These are phyloP conservation scores for Penicillium sp. DNA, from an alignment of 2,329 filamentous ascomycete genomes.

Conservation along the genomic window DNA sequence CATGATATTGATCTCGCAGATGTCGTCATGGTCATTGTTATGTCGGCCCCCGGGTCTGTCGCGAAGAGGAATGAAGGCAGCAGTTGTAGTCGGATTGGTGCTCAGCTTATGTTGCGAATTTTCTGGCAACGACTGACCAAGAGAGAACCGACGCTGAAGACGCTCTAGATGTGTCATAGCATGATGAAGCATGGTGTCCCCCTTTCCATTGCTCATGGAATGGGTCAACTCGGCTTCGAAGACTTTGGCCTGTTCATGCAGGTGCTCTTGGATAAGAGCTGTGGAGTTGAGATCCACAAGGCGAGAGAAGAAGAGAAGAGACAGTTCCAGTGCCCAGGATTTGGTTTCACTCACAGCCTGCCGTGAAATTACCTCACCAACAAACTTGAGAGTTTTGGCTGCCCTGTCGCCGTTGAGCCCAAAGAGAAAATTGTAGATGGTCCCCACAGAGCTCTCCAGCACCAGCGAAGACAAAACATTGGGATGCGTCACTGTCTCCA, in stretches of 20 bases:
- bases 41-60: slow-evolving; percentile 36
- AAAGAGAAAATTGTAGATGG: background rate
- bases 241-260: slow-evolving; percentile 19
- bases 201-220: background rate
- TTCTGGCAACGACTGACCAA: slow-evolving; percentile 20
- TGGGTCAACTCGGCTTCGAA: slow-evolving; percentile 10
- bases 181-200: background rate
- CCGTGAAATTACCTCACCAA: slow-evolving; percentile 16
- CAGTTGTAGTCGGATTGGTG: slow-evolving; percentile 9
- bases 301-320: slow-evolving; percentile 29
- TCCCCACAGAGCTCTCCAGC: background rate
- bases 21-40: slow-evolving; percentile 41
- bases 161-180: background rate
- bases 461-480: slow-evolving; percentile 33
- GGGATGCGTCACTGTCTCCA: slow-evolving; percentile 45
- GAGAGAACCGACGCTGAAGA: slow-evolving; percentile 12
- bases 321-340: slow-evolving; percentile 21
- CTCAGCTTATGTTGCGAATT: slow-evolving; percentile 23
- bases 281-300: slow-evolving; percentile 43
- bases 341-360: background rate
- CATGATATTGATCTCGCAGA: slow-evolving; percentile 38
- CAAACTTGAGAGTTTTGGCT: background rate
- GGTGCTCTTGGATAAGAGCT: slow-evolving; percentile 34
- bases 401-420: background rate
- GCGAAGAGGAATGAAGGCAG: slow-evolving; percentile 15